A percentile compares a stretch with the other conserved stretches of the same genome.
Evolutionary conservation across 73 alveolate genomes (phyloP).

Genomic region (Paramecium octaurelia): DNA sequence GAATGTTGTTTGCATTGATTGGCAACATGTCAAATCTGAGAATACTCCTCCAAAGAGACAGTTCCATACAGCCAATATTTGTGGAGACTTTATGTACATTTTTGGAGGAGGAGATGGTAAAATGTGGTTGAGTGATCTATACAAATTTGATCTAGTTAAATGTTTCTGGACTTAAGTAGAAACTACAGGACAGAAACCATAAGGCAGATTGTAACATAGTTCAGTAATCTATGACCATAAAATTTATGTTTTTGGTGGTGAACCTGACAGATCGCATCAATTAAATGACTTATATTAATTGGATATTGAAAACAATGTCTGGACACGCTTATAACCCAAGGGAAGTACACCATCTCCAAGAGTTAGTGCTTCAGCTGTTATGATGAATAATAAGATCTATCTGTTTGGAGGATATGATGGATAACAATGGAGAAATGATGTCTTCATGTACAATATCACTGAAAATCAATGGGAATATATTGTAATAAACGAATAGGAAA

Average conservation of each 20-base stretch:
- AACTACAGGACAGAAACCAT: slow-evolving; percentile 72
- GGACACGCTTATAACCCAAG: slow-evolving; percentile 14
- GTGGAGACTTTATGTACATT: slow-evolving; percentile 73
- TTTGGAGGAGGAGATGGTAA: slow-evolving; percentile 91
- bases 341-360: slow-evolving; percentile 76
- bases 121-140: slow-evolving; percentile 76
- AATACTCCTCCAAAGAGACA: slow-evolving; percentile 75
- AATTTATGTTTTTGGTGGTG: slow-evolving; percentile 83
- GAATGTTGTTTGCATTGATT: slow-evolving; percentile 2
- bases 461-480: slow-evolving; percentile 60
- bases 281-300: slow-evolving; percentile 75
- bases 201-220: slow-evolving; percentile 81
- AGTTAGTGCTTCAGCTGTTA: slow-evolving; percentile 81
- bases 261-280: slow-evolving; percentile 76
- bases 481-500: background rate
- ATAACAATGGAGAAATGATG: slow-evolving; percentile 79
- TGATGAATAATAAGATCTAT: slow-evolving; percentile 70
- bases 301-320: slow-evolving; percentile 60
- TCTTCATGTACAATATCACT: slow-evolving; percentile 64
- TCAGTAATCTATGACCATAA: slow-evolving; percentile 67
- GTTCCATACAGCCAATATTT: slow-evolving; percentile 80
- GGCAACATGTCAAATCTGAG: slow-evolving; percentile 9
- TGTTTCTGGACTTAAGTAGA: slow-evolving; percentile 68
- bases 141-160: slow-evolving; percentile 62
- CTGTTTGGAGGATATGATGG: slow-evolving; percentile 90